A percentile compares a stretch with the other conserved stretches of the same genome.
These are phyloP conservation scores for Moniliella sp. DNA, from an alignment of 1,284 basidiomycete genomes.

Conservation along the genomic window DNA sequence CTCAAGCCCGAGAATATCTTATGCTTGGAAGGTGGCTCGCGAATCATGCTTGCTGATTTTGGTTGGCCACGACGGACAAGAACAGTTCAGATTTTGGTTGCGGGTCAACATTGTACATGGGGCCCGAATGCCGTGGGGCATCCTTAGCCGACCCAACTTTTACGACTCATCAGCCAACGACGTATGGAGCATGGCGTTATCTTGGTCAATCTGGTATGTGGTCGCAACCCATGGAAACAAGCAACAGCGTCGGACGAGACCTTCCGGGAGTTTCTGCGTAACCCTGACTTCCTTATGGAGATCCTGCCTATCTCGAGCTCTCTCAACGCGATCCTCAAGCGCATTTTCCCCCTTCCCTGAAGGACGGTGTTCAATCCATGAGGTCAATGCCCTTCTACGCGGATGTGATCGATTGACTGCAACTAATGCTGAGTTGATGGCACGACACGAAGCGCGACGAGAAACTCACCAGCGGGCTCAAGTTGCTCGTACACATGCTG, in stretches of 20 bases:
- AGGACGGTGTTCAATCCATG: too few relatives aligned
- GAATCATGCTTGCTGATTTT: slow-evolving; percentile 80
- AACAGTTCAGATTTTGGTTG: slow-evolving; percentile 77
- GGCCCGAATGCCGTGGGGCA: slow-evolving; percentile 84
- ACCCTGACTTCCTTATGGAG: slow-evolving; percentile 25
- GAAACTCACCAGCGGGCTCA: too few relatives aligned
- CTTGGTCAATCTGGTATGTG: slow-evolving; percentile 71
- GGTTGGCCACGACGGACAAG: slow-evolving; percentile 78
- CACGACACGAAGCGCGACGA: too few relatives aligned
- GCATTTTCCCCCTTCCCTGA: slow-evolving; percentile 29
- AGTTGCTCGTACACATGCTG: too few relatives aligned
- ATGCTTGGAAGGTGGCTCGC: slow-evolving; percentile 52
- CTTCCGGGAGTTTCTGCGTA: slow-evolving; percentile 38
- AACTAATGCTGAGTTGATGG: too few relatives aligned
- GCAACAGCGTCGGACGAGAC: slow-evolving; percentile 52
- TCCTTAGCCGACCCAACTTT: slow-evolving; percentile 38
- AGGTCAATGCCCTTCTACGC: too few relatives aligned
- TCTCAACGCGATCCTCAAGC: slow-evolving; percentile 24
- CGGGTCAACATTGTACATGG: slow-evolving; percentile 88
- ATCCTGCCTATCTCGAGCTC: slow-evolving; percentile 31
- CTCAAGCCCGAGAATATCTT: slow-evolving; percentile 94
- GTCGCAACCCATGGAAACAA: slow-evolving; percentile 68
- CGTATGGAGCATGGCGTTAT: slow-evolving; percentile 76
- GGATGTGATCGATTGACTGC: too few relatives aligned
- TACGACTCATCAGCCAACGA: slow-evolving; percentile 56